phyloP scores from a whole-genome alignment of 1,284 basidiomycete genomes.

The Testicularia cyperi region DNA sequence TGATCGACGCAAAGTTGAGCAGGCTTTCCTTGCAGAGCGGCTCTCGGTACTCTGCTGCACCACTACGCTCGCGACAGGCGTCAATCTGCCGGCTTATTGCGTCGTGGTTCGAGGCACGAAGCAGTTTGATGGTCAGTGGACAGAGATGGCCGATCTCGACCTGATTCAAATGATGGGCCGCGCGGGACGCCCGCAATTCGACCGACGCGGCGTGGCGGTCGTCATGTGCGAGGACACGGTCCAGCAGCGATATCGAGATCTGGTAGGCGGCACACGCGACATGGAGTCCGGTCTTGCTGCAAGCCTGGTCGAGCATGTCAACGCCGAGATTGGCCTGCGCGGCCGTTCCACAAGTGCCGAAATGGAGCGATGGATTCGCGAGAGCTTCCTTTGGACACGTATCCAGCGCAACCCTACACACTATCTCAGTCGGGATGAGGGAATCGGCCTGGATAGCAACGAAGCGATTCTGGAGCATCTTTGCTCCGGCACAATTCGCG shows the following conservation, averaged over 20 bases:
- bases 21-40: conserved; percentile 69
- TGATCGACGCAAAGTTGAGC: conserved; percentile 73
- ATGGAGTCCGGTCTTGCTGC: conserved; percentile 44
- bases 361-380: conserved; percentile 31
- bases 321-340: conserved; percentile 42
- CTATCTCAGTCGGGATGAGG: conserved; percentile 29
- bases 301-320: conserved; percentile 44
- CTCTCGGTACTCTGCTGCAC: conserved; percentile 60
- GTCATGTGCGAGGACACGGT: conserved; percentile 48
- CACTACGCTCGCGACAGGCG: conserved; percentile 79
- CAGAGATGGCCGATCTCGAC: conserved; percentile 46
- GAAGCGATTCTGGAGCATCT: conserved; percentile 30
- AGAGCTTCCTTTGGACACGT: conserved; percentile 36
- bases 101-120: conserved; percentile 53
- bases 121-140: conserved; percentile 41
- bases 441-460: conserved; percentile 19
- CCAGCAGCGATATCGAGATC: conserved; percentile 36
- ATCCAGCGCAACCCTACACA: conserved; percentile 43
- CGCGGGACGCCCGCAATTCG: conserved; percentile 89
- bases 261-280: conserved; percentile 30
- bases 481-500: conserved; percentile 14
- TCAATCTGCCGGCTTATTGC: conserved; percentile 68
- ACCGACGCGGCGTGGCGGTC: conserved; percentile 62
- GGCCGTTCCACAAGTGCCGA: conserved; percentile 7
- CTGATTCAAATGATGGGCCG: conserved; percentile 68